Percentiles rank a stretch among this genome's conserved stretches.
phyloP scores from a whole-genome alignment of 345 rosid genomes.

The Euphorbia lathyris region DNA sequence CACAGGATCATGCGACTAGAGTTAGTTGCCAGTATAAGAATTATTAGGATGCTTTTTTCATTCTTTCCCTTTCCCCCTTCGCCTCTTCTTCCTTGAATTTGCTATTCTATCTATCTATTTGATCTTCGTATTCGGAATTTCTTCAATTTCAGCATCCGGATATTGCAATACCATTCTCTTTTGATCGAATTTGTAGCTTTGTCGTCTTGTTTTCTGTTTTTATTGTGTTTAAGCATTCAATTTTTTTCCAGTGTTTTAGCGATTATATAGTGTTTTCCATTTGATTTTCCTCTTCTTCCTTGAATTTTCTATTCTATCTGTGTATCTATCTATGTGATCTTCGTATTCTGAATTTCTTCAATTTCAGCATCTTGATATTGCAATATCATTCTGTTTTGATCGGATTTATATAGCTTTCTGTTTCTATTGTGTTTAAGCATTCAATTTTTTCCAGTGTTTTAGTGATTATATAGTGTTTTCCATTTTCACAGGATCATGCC shows the following conservation, averaged over 20 bases:
- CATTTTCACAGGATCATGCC: conserved; percentile 20
- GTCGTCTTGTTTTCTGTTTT: not conserved
- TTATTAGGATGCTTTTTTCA: conserved; percentile 30
- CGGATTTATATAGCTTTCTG: not conserved
- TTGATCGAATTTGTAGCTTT: not conserved
- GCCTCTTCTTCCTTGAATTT: not conserved
- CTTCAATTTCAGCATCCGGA: not conserved
- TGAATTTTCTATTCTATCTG: not conserved
- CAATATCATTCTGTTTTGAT: not conserved
- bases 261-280: not conserved
- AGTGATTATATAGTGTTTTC: not conserved
- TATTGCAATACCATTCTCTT: not conserved
- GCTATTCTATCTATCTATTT: no score
- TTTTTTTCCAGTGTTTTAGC: not conserved
- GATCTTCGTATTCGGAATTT: not conserved
- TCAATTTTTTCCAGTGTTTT: not conserved
- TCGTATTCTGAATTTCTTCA: not conserved
- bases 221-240: not conserved
- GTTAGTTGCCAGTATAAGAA: conserved; percentile 25
- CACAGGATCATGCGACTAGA: conserved; percentile 21
- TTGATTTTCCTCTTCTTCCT: no score
- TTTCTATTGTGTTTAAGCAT: not conserved
- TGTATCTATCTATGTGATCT: no score
- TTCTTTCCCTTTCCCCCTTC: not conserved
- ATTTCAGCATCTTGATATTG: not conserved